These are phyloP conservation scores for Lentinula sp. DNA, from an alignment of 768 basidiomycete genomes.

Conservation along the genomic window DNA sequence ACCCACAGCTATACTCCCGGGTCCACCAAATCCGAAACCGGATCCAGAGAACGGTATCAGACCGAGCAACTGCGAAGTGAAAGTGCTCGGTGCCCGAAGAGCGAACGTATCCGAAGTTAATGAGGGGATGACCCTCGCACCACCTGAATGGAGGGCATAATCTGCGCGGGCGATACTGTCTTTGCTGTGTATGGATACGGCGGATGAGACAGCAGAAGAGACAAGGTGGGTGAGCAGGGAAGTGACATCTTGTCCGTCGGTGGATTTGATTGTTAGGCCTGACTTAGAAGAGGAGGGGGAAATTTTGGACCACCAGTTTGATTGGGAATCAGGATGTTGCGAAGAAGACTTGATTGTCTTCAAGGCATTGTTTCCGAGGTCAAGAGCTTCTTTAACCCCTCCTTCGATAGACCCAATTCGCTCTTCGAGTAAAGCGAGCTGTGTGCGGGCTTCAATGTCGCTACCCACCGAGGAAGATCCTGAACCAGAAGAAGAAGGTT, in stretches of 20 bases:
- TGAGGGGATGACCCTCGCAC: slow-evolving; percentile 73
- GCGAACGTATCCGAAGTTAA: slow-evolving; percentile 78
- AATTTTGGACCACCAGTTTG: slow-evolving; percentile 64
- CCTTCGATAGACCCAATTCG: slow-evolving; percentile 57
- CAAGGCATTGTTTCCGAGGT: slow-evolving; percentile 45
- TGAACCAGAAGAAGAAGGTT: neutral
- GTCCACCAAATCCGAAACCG: slow-evolving; percentile 24
- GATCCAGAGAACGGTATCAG: slow-evolving; percentile 29
- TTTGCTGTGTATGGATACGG: slow-evolving; percentile 38
- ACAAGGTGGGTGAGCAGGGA: neutral
- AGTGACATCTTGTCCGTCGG: slow-evolving; percentile 66
- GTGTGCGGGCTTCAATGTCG: slow-evolving; percentile 54
- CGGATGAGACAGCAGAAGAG: slow-evolving; percentile 26
- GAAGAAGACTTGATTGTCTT: slow-evolving; percentile 23
- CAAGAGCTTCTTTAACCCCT: slow-evolving; percentile 66
- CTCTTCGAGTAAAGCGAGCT: slow-evolving; percentile 55
- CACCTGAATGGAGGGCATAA: slow-evolving; percentile 79
- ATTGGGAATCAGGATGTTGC: slow-evolving; percentile 51
- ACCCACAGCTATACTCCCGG: slow-evolving; percentile 53
- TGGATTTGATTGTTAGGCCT: slow-evolving; percentile 59
- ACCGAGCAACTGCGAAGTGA: slow-evolving; percentile 43
- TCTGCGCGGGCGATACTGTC: slow-evolving; percentile 81
- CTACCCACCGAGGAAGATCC: slow-evolving; percentile 8
- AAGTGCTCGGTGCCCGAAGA: slow-evolving; percentile 39
- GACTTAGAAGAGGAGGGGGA: slow-evolving; percentile 45